phyloP scores from a whole-genome alignment of 495 filamentous ascomycete genomes.

The Neurospora tetraspora region DNA sequence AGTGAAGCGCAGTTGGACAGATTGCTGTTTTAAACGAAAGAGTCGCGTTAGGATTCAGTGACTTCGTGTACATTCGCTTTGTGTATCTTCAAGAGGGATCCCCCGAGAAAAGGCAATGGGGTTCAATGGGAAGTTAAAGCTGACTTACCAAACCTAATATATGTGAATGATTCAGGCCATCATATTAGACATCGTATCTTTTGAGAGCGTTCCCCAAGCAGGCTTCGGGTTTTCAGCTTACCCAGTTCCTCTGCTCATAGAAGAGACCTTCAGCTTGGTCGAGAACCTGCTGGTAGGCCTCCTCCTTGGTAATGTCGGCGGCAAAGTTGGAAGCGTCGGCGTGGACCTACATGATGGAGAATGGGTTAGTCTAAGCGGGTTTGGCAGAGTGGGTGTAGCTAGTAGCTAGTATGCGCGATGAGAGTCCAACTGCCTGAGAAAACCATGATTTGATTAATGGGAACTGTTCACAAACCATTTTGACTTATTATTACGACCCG shows the following conservation, averaged over 20 bases:
- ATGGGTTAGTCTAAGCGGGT: not conserved
- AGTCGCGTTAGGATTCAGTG: not conserved
- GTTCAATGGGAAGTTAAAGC: not conserved
- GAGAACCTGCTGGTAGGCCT: constrained; percentile 68
- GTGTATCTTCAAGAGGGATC: not conserved
- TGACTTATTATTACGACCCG: not conserved
- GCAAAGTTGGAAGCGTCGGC: constrained; percentile 75
- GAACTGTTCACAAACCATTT: not conserved
- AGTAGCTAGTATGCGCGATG: not conserved
- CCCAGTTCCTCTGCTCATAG: constrained; percentile 80
- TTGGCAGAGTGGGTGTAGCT: not conserved
- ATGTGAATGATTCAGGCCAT: constrained; percentile 1
- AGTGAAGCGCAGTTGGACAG: constrained; percentile 76
- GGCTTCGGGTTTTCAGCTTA: constrained; percentile 26
- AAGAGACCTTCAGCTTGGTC: constrained; percentile 62
- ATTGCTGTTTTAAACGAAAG: constrained; percentile 45
- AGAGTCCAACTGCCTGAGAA: not conserved
- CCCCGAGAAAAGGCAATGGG: not conserved
- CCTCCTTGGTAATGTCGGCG: constrained; percentile 53
- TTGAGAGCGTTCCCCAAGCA: not conserved
- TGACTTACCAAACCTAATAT: constrained; percentile 47
- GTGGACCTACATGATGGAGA: constrained; percentile 52
- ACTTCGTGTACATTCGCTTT: not conserved
- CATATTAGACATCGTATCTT: not conserved
- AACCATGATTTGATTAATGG: too few species aligned